Conservation (phyloP, 306 rosid genomes). For the Mimosa pudica region DNA sequence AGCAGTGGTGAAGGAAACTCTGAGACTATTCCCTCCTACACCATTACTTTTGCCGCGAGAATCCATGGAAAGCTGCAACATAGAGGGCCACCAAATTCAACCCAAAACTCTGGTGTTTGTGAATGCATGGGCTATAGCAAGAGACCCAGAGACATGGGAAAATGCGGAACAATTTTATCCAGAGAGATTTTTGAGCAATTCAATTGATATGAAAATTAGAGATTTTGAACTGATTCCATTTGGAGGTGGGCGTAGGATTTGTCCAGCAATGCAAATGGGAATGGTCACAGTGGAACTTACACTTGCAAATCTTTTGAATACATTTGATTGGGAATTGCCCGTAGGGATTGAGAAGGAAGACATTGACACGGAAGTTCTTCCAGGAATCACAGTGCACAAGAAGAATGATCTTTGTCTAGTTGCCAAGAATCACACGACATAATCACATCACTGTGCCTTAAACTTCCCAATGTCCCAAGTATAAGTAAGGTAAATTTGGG, state of each 20-base stretch:
- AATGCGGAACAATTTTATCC: slow-evolving; percentile 39
- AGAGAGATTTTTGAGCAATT: slow-evolving; percentile 33
- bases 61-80: slow-evolving; percentile 30
- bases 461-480: too few species aligned
- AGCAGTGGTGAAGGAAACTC: slow-evolving; percentile 43
- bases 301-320: slow-evolving; percentile 42
- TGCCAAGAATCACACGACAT: neutral
- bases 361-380: slow-evolving; percentile 33
- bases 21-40: slow-evolving; percentile 43
- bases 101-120: slow-evolving; percentile 36
- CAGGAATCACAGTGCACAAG: slow-evolving; percentile 43
- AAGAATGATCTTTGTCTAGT: slow-evolving; percentile 34
- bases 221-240: slow-evolving; percentile 45
- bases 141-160: slow-evolving; percentile 43
- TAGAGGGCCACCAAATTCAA: slow-evolving; percentile 37
- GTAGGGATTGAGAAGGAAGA: neutral
- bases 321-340: slow-evolving; percentile 41
- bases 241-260: slow-evolving; percentile 47
- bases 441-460: neutral
- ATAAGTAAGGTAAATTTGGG: too few species aligned
- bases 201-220: slow-evolving; percentile 28
- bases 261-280: slow-evolving; percentile 39
- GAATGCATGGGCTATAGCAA: slow-evolving; percentile 44
- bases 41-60: slow-evolving; percentile 45
- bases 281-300: slow-evolving; percentile 26